These are phyloP conservation scores for Chalaropsis ovoidea DNA, from an alignment of 2,329 filamentous ascomycete species.

Conservation along the genomic window DNA sequence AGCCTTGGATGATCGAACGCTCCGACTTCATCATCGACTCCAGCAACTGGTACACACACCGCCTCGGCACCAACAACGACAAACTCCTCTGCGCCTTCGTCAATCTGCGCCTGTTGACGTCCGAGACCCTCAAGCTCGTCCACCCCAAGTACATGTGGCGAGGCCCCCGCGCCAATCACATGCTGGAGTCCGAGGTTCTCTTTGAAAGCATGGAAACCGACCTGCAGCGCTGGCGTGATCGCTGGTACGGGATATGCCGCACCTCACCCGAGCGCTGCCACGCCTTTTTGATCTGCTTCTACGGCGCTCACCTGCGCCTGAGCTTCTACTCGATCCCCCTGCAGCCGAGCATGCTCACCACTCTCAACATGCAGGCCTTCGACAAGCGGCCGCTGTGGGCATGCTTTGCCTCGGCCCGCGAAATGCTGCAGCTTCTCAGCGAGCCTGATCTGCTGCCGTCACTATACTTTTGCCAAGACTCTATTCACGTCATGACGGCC, in stretches of 20 bases:
- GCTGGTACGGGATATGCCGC: slow-evolving; percentile 27
- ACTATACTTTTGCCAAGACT: slow-evolving; percentile 36
- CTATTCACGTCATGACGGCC: slow-evolving; percentile 37
- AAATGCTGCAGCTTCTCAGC: slow-evolving; percentile 32
- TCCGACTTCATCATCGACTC: slow-evolving; percentile 33
- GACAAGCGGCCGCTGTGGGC: slow-evolving; percentile 30
- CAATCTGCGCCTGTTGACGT: slow-evolving; percentile 33
- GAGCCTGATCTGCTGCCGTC: slow-evolving; percentile 29
- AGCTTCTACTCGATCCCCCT: slow-evolving; percentile 34
- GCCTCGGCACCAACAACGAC: slow-evolving; percentile 31
- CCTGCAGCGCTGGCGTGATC: slow-evolving; percentile 29
- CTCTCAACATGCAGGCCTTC: slow-evolving; percentile 27
- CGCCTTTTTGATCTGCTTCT: slow-evolving; percentile 34
- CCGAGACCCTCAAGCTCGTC: slow-evolving; percentile 29
- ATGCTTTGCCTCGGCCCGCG: slow-evolving; percentile 32
- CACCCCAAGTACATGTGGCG: slow-evolving; percentile 27
- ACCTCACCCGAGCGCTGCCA: slow-evolving; percentile 30
- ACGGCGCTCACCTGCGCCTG: slow-evolving; percentile 34
- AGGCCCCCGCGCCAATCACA: slow-evolving; percentile 26
- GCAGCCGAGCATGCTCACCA: slow-evolving; percentile 30
- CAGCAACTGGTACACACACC: slow-evolving; percentile 32
- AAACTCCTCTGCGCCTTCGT: slow-evolving; percentile 34
- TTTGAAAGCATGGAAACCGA: slow-evolving; percentile 28
- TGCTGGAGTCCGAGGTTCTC: slow-evolving; percentile 27
- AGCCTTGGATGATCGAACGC: slow-evolving; percentile 37